Conservation (phyloP, 2,329 filamentous ascomycete species). For the Stagonosporopsis cucurbitacearum region DNA sequence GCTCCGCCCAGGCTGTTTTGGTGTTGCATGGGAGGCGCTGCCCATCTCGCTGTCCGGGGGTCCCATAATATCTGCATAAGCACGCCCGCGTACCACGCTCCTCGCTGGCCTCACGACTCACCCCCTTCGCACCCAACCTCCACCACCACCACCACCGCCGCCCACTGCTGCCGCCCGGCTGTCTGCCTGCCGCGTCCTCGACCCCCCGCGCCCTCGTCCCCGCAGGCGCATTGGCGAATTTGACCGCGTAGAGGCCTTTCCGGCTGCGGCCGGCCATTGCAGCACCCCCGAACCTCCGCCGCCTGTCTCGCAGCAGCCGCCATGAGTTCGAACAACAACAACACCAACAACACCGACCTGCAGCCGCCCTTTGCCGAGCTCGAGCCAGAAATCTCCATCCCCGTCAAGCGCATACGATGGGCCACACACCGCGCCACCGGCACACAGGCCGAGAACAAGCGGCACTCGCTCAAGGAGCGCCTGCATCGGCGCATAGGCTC, state of each 20-base stretch:
- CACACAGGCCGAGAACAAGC: conserved; percentile 77
- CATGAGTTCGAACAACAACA: conserved; percentile 22
- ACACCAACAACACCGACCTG: conserved; percentile 20
- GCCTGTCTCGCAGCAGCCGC: conserved; percentile 15
- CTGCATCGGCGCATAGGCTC: conserved; percentile 67
- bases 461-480: conserved; percentile 80
- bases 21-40: conserved; percentile 14
- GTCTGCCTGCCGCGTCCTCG: conserved; percentile 11
- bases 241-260: conserved; percentile 41
- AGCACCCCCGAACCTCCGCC: conserved; percentile 31
- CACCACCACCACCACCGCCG: conserved; percentile 24
- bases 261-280: conserved; percentile 47
- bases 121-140: conserved; percentile 22
- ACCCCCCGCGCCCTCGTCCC: conserved; percentile 9
- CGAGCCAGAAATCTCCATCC: conserved; percentile 62
- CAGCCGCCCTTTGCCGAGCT: conserved; percentile 31
- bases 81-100: conserved; percentile 11
- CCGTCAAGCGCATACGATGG: conserved; percentile 87
- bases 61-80: conserved; percentile 24
- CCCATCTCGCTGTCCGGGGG: conserved; percentile 16
- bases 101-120: conserved; percentile 15
- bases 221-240: conserved; percentile 40
- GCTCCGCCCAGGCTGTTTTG: conserved; percentile 15
- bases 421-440: conserved; percentile 87
- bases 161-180: conserved; percentile 14